Conservation (phyloP, 2,329 filamentous ascomycete species). For the Fonsecaea monophora region DNA sequence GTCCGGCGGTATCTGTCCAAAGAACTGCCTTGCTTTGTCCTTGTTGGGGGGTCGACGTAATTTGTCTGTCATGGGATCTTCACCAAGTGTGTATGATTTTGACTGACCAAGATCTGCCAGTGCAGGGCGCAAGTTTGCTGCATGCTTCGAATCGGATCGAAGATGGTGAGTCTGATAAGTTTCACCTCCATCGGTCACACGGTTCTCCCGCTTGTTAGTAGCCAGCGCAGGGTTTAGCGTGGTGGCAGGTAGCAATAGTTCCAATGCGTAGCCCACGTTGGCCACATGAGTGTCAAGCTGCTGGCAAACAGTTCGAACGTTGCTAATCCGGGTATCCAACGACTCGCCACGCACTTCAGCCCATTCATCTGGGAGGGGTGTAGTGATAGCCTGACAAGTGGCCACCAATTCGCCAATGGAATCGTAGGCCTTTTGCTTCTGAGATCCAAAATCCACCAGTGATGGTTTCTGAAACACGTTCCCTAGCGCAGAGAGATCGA, state of each 20-base stretch:
- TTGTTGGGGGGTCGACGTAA: slow-evolving; percentile 50
- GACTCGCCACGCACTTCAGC: slow-evolving; percentile 88
- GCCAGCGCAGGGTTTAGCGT: slow-evolving; percentile 63
- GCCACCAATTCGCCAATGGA: slow-evolving; percentile 87
- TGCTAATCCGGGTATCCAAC: slow-evolving; percentile 82
- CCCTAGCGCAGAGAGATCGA: slow-evolving; percentile 81
- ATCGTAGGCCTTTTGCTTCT: slow-evolving; percentile 94
- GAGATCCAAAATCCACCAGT: slow-evolving; percentile 81
- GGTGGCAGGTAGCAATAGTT: slow-evolving; percentile 80
- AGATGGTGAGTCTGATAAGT: slow-evolving; percentile 66
- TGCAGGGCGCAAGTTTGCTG: slow-evolving; percentile 46
- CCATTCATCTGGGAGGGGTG: slow-evolving; percentile 94
- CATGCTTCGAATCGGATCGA: slow-evolving; percentile 47
- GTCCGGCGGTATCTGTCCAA: slow-evolving; percentile 54
- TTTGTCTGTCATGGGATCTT: slow-evolving; percentile 45
- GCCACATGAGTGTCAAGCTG: slow-evolving; percentile 86
- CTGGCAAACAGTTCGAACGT: slow-evolving; percentile 76
- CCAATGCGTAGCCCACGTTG: slow-evolving; percentile 85
- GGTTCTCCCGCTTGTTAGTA: slow-evolving; percentile 58
- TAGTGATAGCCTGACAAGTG: slow-evolving; percentile 88
- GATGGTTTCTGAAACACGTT: slow-evolving; percentile 83
- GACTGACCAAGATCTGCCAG: slow-evolving; percentile 53
- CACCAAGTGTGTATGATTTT: slow-evolving; percentile 50
- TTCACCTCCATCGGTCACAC: slow-evolving; percentile 41
- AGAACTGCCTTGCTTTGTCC: slow-evolving; percentile 57